Evolutionary conservation across 495 filamentous ascomycete species (phyloP).

Genomic region (Podospora anserina): DNA sequence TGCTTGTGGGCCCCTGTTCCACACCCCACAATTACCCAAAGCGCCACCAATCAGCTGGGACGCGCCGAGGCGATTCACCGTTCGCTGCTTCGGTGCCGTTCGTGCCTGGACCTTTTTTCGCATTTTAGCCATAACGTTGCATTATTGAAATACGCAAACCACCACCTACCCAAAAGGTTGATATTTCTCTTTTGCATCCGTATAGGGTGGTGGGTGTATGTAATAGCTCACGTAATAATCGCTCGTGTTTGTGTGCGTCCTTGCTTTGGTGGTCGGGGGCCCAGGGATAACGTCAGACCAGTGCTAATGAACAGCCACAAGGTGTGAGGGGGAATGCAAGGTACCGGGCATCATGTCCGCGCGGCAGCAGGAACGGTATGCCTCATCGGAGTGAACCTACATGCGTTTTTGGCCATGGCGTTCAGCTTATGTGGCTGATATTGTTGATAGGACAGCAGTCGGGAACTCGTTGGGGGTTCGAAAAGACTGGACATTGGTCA

Average conservation of each 20-base stretch:
- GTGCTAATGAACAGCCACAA: neutral
- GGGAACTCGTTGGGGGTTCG: too few relatives aligned
- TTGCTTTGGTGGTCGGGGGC: neutral
- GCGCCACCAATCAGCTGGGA: constrained; percentile 4
- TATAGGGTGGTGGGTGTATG: neutral
- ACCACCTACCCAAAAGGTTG: neutral
- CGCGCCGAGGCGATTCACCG: neutral
- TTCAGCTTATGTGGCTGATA: neutral
- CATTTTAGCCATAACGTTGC: neutral
- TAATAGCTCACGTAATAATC: neutral
- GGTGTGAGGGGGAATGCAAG: neutral
- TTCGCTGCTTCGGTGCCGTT: neutral
- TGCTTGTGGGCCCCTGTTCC: neutral
- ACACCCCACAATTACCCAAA: neutral
- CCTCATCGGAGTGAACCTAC: neutral
- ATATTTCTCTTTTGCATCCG: neutral
- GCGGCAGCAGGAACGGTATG: neutral
- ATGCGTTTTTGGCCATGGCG: neutral
- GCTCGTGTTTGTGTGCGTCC: neutral
- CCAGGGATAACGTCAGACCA: neutral
- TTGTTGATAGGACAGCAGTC: neutral
- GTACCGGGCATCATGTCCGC: neutral
- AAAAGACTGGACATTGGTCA: too few relatives aligned
- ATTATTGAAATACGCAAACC: neutral
- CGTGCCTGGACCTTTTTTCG: neutral